Base-by-base conservation (phyloP, 495 filamentous ascomycete species). In the Talaromyces thailandensis region DNA sequence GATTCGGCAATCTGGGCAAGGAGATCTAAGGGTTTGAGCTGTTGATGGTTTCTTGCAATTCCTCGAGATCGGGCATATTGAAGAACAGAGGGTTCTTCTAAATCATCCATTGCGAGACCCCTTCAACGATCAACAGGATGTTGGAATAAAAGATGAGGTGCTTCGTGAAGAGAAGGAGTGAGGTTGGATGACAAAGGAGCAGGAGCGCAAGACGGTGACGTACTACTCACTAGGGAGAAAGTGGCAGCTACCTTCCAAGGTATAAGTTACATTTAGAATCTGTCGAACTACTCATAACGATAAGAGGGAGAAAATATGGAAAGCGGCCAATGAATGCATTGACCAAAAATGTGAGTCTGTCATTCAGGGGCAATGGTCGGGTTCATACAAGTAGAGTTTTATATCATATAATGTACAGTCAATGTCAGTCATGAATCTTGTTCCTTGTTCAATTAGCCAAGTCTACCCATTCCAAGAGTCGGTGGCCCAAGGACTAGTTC, bases 401-500 rank as follows among this genome's bases (percentile, higher is more conserved):
- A 40, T 16, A 28, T 55, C 51, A 28, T 26, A 55, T 64, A 64
- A 53, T 61, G 43, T 61, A 61, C 63, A 65, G 45, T 62, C 63
- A 43, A 24, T 48, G n/a, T n/a, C n/a, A n/a, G n/a, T n/a, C n/a
- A n/a, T n/a, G n/a, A n/a, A n/a, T n/a, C n/a, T n/a, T n/a, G n/a
- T n/a, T n/a, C n/a, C 26, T 16, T 58, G 16, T 62, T 64, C 37
- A 67, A 62, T 66, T 48, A 62, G 16, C 61, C 51, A 25, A 71
- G 66, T 37, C 72, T 67, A 28, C 71, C 65, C 60, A 75, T 70
- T 7, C 70, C 69, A 3, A 66, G 56, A 7, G 67, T 67, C 43
- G 74, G 67, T 11, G 76, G 81, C 4, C 85, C 86, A 18, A 89
- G 70, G 62, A 86, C 83, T 16, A 89, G 70, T 65, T 85, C 84